Evolutionary conservation across 1,284 basidiomycete genomes (phyloP).

Genomic region (Ganoderma multipileum): DNA sequence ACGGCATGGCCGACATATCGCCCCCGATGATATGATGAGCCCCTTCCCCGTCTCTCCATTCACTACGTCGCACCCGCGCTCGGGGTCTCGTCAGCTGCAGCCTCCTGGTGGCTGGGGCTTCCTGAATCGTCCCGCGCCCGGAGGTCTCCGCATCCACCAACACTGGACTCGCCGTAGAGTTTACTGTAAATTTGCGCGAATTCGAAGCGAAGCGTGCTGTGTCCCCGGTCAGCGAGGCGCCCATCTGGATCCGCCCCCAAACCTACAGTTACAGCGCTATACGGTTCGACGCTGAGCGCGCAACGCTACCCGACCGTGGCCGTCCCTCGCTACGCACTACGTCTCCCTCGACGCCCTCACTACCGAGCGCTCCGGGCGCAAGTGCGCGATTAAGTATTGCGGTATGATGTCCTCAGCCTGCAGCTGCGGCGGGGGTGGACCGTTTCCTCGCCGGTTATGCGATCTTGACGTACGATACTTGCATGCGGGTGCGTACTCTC

Average conservation of each 20-base stretch:
- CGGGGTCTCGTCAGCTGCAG: too few species aligned
- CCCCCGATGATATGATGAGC: background rate
- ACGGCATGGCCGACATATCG: background rate
- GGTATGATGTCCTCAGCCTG: too few species aligned
- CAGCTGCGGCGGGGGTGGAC: background rate
- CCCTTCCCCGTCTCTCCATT: background rate
- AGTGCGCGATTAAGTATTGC: too few species aligned
- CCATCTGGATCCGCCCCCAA: too few species aligned
- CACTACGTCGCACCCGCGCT: background rate
- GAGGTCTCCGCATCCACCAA: background rate
- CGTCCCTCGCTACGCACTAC: background rate
- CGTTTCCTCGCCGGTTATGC: background rate
- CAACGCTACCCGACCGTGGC: background rate
- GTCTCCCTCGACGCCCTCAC: background rate
- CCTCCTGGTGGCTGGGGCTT: background rate
- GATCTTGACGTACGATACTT: background rate
- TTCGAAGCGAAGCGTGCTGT: background rate
- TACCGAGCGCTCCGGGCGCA: background rate
- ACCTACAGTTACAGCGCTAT: too few species aligned
- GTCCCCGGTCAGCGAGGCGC: background rate
- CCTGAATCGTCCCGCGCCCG: background rate
- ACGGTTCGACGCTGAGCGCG: too few species aligned
- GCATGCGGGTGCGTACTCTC: background rate
- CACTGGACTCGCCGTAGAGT: background rate
- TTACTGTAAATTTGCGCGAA: background rate